Percentiles rank a stretch among this genome's conserved stretches.
phyloP scores from a whole-genome alignment of 805 yeast species.

The Sugiyamaella qingdaonensis region DNA sequence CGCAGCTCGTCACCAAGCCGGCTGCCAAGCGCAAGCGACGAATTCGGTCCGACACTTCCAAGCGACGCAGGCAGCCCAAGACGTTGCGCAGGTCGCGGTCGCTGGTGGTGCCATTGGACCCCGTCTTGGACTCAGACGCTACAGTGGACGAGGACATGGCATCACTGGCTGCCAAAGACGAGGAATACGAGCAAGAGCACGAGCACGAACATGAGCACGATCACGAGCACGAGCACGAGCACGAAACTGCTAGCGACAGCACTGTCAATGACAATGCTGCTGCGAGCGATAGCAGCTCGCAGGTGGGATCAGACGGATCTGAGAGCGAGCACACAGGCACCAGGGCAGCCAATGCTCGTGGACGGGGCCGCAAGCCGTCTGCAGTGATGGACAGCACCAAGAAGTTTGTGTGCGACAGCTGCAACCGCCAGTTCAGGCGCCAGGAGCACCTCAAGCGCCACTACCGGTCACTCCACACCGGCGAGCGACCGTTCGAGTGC shows the following conservation, averaged over 20 bases:
- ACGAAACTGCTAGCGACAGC: neutral
- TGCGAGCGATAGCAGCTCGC: neutral
- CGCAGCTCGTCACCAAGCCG: neutral
- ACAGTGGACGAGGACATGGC: constrained; percentile 5
- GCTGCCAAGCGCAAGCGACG: neutral
- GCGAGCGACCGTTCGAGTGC: constrained; percentile 51
- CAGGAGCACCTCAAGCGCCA: constrained; percentile 77
- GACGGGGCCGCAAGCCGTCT: constrained; percentile 61
- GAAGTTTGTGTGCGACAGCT: constrained; percentile 59
- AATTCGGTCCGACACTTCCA: neutral
- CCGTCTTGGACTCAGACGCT: constrained; percentile 3
- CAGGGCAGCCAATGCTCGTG: neutral
- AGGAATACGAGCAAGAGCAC: neutral
- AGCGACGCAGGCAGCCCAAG: constrained; percentile 2
- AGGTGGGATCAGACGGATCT: neutral
- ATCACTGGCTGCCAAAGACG: neutral
- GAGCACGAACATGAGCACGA: constrained; percentile 2
- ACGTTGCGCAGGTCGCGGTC: neutral
- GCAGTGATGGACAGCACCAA: constrained; percentile 50
- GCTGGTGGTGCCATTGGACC: neutral
- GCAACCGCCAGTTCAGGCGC: constrained; percentile 63
- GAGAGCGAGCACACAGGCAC: neutral
- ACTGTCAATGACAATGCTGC: constrained; percentile 1
- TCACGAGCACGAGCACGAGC: constrained; percentile 8
- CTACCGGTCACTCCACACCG: constrained; percentile 62